These are phyloP conservation scores for Naganishia sp. DNA, from an alignment of 1,284 basidiomycete genomes.

Conservation along the genomic window DNA sequence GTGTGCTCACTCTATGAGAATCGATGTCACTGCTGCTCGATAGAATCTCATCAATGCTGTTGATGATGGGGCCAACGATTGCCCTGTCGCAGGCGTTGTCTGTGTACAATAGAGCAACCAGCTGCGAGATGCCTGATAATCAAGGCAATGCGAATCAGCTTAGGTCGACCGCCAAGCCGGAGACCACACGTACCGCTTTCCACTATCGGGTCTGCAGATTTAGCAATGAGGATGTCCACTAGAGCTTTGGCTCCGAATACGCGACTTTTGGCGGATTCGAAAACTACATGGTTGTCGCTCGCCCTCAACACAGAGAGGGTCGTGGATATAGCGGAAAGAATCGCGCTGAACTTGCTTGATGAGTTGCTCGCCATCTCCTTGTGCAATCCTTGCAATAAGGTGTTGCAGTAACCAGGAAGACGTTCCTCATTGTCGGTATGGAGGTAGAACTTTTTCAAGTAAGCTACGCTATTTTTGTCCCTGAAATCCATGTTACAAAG, in stretches of 20 bases:
- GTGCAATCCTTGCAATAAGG: conserved; percentile 5
- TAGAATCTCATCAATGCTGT: conserved; percentile 6
- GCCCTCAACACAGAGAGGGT: conserved; percentile 2
- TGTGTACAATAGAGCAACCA: conserved; percentile 5
- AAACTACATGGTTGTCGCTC: neutral
- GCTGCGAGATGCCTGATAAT: conserved; percentile 7
- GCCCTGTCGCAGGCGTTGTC: neutral
- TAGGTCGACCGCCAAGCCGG: neutral
- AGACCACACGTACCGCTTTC: neutral
- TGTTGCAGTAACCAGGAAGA: conserved; percentile 15
- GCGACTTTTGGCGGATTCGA: conserved; percentile 10
- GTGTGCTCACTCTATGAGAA: neutral
- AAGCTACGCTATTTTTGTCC: conserved; percentile 23
- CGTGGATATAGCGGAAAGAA: neutral
- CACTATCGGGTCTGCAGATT: neutral
- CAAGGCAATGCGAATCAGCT: neutral
- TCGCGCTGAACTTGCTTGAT: neutral
- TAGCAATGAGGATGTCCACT: neutral
- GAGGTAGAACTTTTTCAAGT: conserved; percentile 10
- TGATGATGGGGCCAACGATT: conserved; percentile 5
- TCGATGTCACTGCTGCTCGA: neutral
- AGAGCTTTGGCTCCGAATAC: conserved; percentile 9
- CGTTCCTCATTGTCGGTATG: neutral
- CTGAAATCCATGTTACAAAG: conserved; percentile 34
- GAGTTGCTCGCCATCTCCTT: neutral